Base-by-base conservation (phyloP, 2,329 filamentous ascomycete species). In the Thielaviopsis populi region DNA sequence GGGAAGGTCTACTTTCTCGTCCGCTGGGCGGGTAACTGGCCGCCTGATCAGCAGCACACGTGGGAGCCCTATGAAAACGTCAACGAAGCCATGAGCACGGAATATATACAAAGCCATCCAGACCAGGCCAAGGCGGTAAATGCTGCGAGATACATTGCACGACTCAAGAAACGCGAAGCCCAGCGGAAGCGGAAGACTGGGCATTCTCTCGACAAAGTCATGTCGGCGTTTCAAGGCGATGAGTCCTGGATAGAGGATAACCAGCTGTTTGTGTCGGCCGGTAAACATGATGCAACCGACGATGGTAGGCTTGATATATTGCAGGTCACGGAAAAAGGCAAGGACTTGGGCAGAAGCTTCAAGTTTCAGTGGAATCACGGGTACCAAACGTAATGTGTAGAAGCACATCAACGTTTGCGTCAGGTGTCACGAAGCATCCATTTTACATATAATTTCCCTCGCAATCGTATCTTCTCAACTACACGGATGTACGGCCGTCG, bases 11-110 rank as follows among this genome's bases (percentile, higher is more conserved):
- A 75, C 65, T 84, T 80, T 69, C 73, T 77, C 37, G 80, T 84
- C 0, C 76, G 77, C 6, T 84, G 81, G 81, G 77, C 76, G 54
- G 81, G 81, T 7, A 71, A 81, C 65, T 84, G 81, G 81, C 79
- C 81, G 0, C 71, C 75, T 0, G 78, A 77, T 8, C 75, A 83
- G 68, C 83, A 84, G 63, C 79, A 80, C 0, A 79, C 80, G 0
- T 84, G 81, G 81, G 81, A 84, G 68, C 81, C 80, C 0, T 76
- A 78, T 67, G 75, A 75, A 2, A 81, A 83, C 62, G 75, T 84
- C 1, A 63, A 63, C 24, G 40, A 56, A 24, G 27, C 19, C 17
- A 63, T 66, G 56, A 43, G 43, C 7, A 15, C 17, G 30, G 40
- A 41, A 19, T 66, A 63, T 56, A 56, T 66, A 5, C 24, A 33